Evolutionary conservation across 345 rosid species (phyloP).

Genomic region (Pelargonium nanum): DNA sequence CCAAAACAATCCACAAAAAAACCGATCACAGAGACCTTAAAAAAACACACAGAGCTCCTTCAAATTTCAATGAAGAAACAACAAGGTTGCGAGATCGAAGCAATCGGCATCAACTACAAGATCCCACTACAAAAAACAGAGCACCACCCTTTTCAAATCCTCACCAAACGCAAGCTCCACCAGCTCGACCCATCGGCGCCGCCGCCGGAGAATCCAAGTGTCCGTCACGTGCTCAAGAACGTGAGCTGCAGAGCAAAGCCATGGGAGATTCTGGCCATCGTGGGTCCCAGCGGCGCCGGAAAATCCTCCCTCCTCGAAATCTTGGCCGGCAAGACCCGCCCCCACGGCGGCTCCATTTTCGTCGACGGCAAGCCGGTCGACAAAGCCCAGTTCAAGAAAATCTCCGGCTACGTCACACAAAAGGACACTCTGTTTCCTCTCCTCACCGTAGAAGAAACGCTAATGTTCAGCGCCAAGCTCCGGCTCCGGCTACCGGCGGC

Average conservation of each 20-base stretch:
- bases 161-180: conserved; percentile 8
- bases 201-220: conserved; percentile 10
- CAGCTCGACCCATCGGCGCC: no score
- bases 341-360: conserved; percentile 49
- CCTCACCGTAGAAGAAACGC: conserved; percentile 89
- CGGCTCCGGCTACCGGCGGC: conserved; percentile 53
- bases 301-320: conserved; percentile 80
- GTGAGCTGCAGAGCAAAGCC: conserved; percentile 83
- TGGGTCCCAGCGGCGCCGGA: conserved; percentile 96
- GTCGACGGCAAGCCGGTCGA: conserved; percentile 54
- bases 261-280: conserved; percentile 87
- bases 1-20: background rate
- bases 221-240: conserved; percentile 48
- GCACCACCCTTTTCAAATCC: conserved; percentile 23
- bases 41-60: no score
- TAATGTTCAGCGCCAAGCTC: conserved; percentile 76
- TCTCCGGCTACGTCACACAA: conserved; percentile 82
- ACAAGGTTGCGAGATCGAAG: conserved; percentile 83
- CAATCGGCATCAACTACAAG: conserved; percentile 54
- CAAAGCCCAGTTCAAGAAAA: conserved; percentile 56
- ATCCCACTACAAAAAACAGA: conserved; percentile 23
- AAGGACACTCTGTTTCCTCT: conserved; percentile 81
- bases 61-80: conserved; percentile 50
- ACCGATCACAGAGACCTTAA: no score
- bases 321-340: conserved; percentile 56